Base-by-base conservation (phyloP, 345 rosid species). In the Eucalyptus urophylla region DNA sequence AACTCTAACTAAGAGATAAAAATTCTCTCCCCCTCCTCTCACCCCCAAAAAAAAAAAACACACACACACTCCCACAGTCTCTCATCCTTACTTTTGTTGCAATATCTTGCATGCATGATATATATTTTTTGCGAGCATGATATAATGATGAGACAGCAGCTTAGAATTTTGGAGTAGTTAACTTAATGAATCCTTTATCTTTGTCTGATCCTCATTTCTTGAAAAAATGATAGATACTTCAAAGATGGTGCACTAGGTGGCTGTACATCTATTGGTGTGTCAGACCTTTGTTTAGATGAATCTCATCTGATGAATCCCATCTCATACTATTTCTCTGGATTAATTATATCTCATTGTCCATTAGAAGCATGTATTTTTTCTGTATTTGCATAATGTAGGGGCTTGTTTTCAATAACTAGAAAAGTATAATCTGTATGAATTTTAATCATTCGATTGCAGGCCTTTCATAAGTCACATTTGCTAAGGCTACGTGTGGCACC, bases 401-500 rank as follows among this genome's bases (percentile, higher is more conserved):
- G 29, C 47, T 76, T 76, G 85, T 76, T 76, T 40, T 21, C 47
- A 76, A 21, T 76, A 11, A 40, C 85, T 76, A 40, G 85, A 76
- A 11, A 37, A 40, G 24, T 40, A 40, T 76, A 24, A 40, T 76
- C 85, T 76, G 85, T 76, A 76, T 76, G 47, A 40, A 40, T 40
- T 76, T 11, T 76, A 21, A 12, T 76, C 47, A 40, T 76, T 76
- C 25, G 29, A 76, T 76, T 92, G 54, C 92, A 98, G 99, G 97
- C 99, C 69, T 98, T 98, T 91, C 99, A 96, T 89, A 97, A 97
- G 94, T 98, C 99, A 50, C 98, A 98, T 92, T 92, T 98, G 58
- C 90, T 92, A 88, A 97, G 96, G 94, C 92, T 94, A 92, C 95
- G 98, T 37, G 99, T 98, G 91, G 97, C 96, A 89, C 99, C 99